Percentiles rank a stretch among this genome's conserved stretches.
Conservation (phyloP, 495 filamentous ascomycete species). For the Penicillium bialowiezense region DNA sequence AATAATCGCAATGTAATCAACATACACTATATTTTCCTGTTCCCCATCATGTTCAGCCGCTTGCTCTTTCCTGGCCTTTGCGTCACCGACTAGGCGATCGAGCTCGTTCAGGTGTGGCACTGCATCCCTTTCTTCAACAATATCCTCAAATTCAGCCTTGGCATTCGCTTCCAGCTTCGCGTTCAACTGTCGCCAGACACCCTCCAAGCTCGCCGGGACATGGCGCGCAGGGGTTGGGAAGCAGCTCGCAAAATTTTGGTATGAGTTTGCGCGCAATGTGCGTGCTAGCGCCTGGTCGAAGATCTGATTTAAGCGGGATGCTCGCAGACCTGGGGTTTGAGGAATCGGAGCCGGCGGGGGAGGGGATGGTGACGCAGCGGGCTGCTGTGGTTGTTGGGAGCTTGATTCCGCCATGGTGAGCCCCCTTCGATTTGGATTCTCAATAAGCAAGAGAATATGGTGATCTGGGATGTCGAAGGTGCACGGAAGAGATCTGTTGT, state of each 20-base stretch:
- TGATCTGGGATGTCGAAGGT: not conserved
- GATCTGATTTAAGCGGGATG: conserved; percentile 64
- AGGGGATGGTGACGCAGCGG: conserved; percentile 46
- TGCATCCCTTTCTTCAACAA: conserved; percentile 67
- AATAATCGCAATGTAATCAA: conserved; percentile 8
- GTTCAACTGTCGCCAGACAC: conserved; percentile 69
- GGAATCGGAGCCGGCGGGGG: conserved; percentile 55
- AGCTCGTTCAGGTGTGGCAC: conserved; percentile 77
- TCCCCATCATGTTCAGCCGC: conserved; percentile 19
- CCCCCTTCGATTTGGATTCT: not conserved
- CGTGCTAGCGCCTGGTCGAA: conserved; percentile 66
- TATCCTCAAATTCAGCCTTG: conserved; percentile 70
- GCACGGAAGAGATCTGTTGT: conserved; percentile 1
- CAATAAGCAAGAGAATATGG: not conserved
- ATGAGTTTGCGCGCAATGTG: conserved; percentile 70
- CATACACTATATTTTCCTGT: conserved; percentile 34
- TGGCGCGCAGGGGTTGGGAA: conserved; percentile 79
- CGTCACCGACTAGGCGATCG: conserved; percentile 70
- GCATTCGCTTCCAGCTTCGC: conserved; percentile 60
- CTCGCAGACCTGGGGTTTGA: conserved; percentile 70
- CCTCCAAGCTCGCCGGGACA: conserved; percentile 63
- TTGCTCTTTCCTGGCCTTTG: conserved; percentile 54
- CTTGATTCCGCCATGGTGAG: conserved; percentile 15
- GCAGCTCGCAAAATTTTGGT: conserved; percentile 78
- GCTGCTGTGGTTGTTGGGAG: conserved; percentile 10